Base-by-base conservation (phyloP, 2,329 filamentous ascomycete species). In the Penicillium sp. region DNA sequence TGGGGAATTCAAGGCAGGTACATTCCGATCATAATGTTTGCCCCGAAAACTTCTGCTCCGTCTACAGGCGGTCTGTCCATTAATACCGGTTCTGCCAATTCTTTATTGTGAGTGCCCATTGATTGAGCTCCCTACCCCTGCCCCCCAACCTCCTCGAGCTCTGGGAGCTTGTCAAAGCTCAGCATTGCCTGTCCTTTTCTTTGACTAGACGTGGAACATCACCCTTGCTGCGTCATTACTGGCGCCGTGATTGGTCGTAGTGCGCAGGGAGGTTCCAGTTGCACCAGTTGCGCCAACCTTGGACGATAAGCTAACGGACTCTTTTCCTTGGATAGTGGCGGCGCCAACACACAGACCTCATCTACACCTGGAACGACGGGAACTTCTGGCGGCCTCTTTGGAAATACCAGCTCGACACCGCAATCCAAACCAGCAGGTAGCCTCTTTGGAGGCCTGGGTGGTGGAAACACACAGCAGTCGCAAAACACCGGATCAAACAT, bases 41-140 rank as follows among this genome's bases (percentile, higher is more conserved):
- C 62, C 46, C 52, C 66, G 42, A 72, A 72, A 58, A 59, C 68
- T 28, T 60, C 69, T 27, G 60, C 63, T 15, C 59, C 60, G 49
- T 56, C 66, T 23, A 44, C 67, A 20, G 64, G 64, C 32, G 68
- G 68, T 41, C 68, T 81, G 62, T 78, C 74, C 51, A 74, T 81
- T 60, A 82, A 81, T 60, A 81, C 79, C 18, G 73, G 73, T 53
- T 67, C 70, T 23, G 66, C 67, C 43, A 75, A 75, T 63, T 72
- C 72, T 45, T 66, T 76, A 40, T 77, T 77, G 75, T 77, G 66
- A 66, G 74, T 69, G 12, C 33, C 42, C 23, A 24, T 27, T 18
- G 18, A 18, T 18, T 18, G 8, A 20, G 32, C 33, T 18, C 13
- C 13, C 13, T 15, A 12, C 29, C 29, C 15, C 33, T 35, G 15